Evolutionary conservation across 768 basidiomycete genomes (phyloP).

Genomic region (Zangia roseola): DNA sequence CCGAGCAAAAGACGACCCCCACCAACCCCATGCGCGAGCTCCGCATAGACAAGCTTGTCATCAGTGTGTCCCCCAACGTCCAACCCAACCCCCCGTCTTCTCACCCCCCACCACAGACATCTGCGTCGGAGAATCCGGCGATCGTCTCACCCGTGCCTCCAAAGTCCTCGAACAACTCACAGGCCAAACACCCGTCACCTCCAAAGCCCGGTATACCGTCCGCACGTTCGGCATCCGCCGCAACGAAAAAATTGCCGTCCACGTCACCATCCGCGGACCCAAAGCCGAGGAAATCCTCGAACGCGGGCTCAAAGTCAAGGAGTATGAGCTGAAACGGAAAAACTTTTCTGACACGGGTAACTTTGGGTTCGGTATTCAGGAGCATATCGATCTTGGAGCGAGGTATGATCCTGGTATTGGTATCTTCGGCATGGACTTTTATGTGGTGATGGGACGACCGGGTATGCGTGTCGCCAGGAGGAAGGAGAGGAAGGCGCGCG

Average conservation of each 20-base stretch:
- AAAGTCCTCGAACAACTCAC: slow-evolving; percentile 99
- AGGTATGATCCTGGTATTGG: slow-evolving; percentile 98
- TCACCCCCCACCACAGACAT: slow-evolving; percentile 63
- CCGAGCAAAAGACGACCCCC: slow-evolving; percentile 85
- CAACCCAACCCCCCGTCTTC: not conserved
- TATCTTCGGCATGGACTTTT: slow-evolving; percentile 99
- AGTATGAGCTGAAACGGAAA: slow-evolving; percentile 95
- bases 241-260: slow-evolving; percentile 99
- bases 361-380: slow-evolving; percentile 99
- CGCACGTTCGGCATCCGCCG: slow-evolving; percentile 98
- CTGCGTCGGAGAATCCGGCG: slow-evolving; percentile 99
- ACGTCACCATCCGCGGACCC: slow-evolving; percentile 98
- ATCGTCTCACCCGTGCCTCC: slow-evolving; percentile 97
- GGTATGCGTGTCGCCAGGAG: slow-evolving; percentile 88
- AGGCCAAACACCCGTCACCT: slow-evolving; percentile 98
- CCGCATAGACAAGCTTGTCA: slow-evolving; percentile 96
- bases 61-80: slow-evolving; percentile 65
- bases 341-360: slow-evolving; percentile 99
- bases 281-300: slow-evolving; percentile 99
- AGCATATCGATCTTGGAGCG: slow-evolving; percentile 99
- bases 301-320: slow-evolving; percentile 99
- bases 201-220: slow-evolving; percentile 99
- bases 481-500: slow-evolving; percentile 82
- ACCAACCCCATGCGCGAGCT: slow-evolving; percentile 96
- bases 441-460: slow-evolving; percentile 95